phyloP scores from a whole-genome alignment of 169 alveolate genomes.

The Eimeria necatrix region DNA sequence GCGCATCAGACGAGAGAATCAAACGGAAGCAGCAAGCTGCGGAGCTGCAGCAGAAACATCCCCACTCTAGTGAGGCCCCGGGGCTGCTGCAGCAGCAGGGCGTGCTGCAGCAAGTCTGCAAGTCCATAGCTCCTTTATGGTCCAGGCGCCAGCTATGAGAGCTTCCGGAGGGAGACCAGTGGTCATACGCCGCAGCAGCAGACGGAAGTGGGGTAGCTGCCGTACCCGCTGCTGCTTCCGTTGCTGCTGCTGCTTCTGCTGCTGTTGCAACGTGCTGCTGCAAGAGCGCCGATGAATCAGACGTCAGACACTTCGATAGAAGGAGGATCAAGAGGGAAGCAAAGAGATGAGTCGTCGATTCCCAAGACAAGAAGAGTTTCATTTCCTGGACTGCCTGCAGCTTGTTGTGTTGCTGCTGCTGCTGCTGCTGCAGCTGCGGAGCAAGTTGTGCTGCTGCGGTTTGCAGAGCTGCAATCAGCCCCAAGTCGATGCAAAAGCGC shows the following conservation, averaged over 20 bases:
- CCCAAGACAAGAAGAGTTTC: conserved; percentile 34
- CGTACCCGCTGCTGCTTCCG: background rate
- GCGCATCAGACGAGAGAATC: conserved; percentile 20
- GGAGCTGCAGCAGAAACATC: background rate
- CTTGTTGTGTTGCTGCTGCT: conserved; percentile 38
- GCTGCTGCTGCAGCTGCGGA: conserved; percentile 43
- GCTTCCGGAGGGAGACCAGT: conserved; percentile 51
- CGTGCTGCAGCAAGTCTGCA: conserved; percentile 1
- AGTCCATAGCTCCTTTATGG: background rate
- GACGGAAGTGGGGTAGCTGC: conserved; percentile 12
- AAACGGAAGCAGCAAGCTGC: background rate
- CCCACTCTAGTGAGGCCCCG: background rate
- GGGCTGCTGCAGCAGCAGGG: conserved; percentile 40
- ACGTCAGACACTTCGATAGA: conserved; percentile 36
- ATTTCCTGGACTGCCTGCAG: conserved; percentile 28
- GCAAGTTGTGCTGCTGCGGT: conserved; percentile 55
- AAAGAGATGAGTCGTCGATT: conserved; percentile 20
- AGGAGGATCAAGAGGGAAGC: conserved; percentile 26
- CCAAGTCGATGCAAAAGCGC: conserved; percentile 39
- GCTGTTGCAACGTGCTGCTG: conserved; percentile 15
- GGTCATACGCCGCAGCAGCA: conserved; percentile 23
- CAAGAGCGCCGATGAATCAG: background rate
- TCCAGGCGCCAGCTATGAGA: background rate
- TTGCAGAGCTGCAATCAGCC: conserved; percentile 55
- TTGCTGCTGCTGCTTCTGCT: conserved; percentile 39